phyloP scores from a whole-genome alignment of 2,329 filamentous ascomycete genomes.

The Pseudonectria foliicola region DNA sequence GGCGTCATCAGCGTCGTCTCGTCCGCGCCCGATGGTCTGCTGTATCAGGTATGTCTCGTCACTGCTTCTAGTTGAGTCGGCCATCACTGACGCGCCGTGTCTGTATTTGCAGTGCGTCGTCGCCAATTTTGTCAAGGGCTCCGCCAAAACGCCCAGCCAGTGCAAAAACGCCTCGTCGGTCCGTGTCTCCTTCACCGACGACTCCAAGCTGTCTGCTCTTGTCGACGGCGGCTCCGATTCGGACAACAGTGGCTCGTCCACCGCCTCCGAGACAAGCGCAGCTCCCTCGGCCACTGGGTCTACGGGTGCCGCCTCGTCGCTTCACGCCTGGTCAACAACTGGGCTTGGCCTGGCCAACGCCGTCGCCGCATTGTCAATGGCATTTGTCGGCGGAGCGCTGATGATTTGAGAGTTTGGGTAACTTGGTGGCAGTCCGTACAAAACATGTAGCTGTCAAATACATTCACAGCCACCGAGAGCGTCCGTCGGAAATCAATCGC shows the following conservation, averaged over 20 bases:
- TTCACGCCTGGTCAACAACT: conserved; percentile 17
- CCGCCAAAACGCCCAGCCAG: conserved; percentile 22
- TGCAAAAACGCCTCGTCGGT: conserved; percentile 32
- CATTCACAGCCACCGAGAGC: too few species aligned
- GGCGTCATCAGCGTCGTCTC: conserved; percentile 47
- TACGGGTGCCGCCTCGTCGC: conserved; percentile 17
- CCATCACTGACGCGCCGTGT: conserved; percentile 1
- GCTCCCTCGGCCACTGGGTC: conserved; percentile 14
- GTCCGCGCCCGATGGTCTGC: conserved; percentile 46
- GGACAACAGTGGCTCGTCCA: conserved; percentile 4
- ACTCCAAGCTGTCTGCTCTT: conserved; percentile 28
- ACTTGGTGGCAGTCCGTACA: background rate
- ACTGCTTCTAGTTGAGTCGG: background rate
- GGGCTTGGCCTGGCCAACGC: conserved; percentile 13
- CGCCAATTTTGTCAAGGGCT: conserved; percentile 47
- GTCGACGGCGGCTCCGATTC: conserved; percentile 14
- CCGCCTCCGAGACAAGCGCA: conserved; percentile 12
- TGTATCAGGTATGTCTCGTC: conserved; percentile 43
- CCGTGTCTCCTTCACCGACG: conserved; percentile 24
- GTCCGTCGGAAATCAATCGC: too few species aligned
- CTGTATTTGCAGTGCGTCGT: conserved; percentile 42
- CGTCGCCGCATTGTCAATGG: conserved; percentile 22
- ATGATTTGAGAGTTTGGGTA: conserved; percentile 24
- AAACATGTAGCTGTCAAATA: background rate
- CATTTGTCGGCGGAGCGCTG: conserved; percentile 22